phyloP scores from a whole-genome alignment of 208 protist species.

The Leishmania arabica region DNA sequence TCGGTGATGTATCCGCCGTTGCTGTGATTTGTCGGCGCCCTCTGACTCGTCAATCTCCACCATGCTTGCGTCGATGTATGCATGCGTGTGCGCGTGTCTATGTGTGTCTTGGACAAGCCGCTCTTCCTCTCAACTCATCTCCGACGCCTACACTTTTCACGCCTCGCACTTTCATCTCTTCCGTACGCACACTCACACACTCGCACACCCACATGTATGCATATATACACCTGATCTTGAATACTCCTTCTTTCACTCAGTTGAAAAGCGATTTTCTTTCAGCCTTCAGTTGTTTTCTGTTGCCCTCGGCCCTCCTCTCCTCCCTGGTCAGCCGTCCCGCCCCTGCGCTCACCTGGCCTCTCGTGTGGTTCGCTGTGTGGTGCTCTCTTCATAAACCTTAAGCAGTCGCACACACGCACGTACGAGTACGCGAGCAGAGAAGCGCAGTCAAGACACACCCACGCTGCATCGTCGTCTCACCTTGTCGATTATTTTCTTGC shows the following conservation, averaged over 20 bases:
- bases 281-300: neutral
- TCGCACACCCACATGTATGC: neutral
- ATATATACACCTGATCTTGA: too few relatives aligned
- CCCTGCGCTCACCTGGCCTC: neutral
- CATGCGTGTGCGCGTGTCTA: neutral
- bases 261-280: slow-evolving; percentile 3
- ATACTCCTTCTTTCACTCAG: neutral
- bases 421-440: neutral
- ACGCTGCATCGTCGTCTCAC: neutral
- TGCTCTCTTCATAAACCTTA: slow-evolving; percentile 1
- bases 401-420: slow-evolving; percentile 1
- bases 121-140: neutral
- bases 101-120: neutral
- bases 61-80: neutral
- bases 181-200: neutral
- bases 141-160: neutral
- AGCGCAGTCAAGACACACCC: neutral
- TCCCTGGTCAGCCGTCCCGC: neutral
- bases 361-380: neutral
- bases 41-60: neutral
- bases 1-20: neutral
- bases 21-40: neutral
- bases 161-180: neutral
- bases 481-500: slow-evolving; percentile 5
- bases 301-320: neutral